Base-by-base conservation (phyloP, 2,329 filamentous ascomycete species). In the Tetracladium maxilliforme region DNA sequence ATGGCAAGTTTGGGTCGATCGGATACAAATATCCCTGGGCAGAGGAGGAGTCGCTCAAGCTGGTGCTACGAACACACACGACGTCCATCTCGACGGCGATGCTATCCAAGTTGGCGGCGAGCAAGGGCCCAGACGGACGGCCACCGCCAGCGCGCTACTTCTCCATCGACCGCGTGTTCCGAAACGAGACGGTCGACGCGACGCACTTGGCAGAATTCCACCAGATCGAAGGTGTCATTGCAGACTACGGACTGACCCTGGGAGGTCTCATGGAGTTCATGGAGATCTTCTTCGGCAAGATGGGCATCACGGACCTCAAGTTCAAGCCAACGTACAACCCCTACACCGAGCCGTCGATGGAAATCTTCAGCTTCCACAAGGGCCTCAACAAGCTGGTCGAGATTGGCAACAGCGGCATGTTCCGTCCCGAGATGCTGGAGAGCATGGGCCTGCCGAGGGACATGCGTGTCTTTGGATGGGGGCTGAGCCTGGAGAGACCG, bases 301-400 rank as follows among this genome's bases (percentile, higher is more conserved):
- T 95, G 78, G 87, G 90, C 37, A 83, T 98, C 38, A 62, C 70
- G 34, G 61, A 70, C 42, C 67, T 98, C 36, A 77, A 81, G 45
- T 98, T 93, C 72, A 98, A 98, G 63, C 90, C 90, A 11, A 90
- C 90, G 2, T 92, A 92, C 59, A 92, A 93, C 56, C 82, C 81
- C 1, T 86, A 92, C 61, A 93, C 84, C 15, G 90, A 98, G 56
- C 86, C 90, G 16, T 79, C 77, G 47, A 92, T 98, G 84, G 90
- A 98, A 55, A 92, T 98, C 38, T 98, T 95, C 57, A 83, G 81
- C 37, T 95, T 77, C 61, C 90, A 95, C 61, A 70, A 77, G 43
- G 87, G 84, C 4, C 59, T 94, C 24, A 70, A 70, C 42, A 92
- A 92, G 61, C 77, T 92, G 58, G 82, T 95, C 14, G 90, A 95